Percentiles rank a stretch among this genome's conserved stretches.
Evolutionary conservation across 345 rosid genomes (phyloP).

Genomic region (Citrus sp.): DNA sequence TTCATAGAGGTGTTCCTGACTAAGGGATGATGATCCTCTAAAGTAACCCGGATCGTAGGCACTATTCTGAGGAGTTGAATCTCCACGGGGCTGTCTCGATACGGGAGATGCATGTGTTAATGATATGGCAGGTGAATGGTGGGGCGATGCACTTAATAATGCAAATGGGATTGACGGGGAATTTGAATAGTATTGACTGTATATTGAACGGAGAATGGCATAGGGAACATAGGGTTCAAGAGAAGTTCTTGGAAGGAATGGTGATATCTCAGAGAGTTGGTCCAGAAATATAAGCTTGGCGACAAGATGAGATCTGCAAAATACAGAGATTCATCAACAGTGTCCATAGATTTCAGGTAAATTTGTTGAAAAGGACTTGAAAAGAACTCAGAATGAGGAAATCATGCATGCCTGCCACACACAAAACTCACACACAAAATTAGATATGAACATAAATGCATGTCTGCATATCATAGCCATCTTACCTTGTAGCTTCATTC

Average conservation of each 20-base stretch:
- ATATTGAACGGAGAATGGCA: constrained; percentile 80
- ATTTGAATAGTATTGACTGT: constrained; percentile 79
- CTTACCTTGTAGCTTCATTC: constrained; percentile 81
- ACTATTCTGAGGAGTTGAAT: constrained; percentile 71
- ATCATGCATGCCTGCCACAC: not conserved
- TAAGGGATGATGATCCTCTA: constrained; percentile 74
- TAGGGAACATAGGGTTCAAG: constrained; percentile 86
- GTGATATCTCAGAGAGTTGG: constrained; percentile 91
- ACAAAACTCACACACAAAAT: not conserved
- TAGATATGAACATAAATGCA: not conserved
- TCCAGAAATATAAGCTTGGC: constrained; percentile 94
- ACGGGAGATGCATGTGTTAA: constrained; percentile 68
- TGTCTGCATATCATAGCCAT: not conserved
- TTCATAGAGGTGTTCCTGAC: constrained; percentile 59
- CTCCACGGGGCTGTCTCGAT: constrained; percentile 54
- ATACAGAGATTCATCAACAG: not conserved
- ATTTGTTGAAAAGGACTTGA: not conserved
- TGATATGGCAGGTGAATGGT: constrained; percentile 72
- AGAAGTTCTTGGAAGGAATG: constrained; percentile 84
- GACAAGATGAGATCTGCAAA: constrained; percentile 81
- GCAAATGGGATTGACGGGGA: constrained; percentile 62
- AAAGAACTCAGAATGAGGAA: not conserved
- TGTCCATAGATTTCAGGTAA: not conserved
- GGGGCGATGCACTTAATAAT: constrained; percentile 54
- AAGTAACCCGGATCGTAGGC: constrained; percentile 61